phyloP scores from a whole-genome alignment of 768 basidiomycete genomes.

The Flagelloscypha sp. region DNA sequence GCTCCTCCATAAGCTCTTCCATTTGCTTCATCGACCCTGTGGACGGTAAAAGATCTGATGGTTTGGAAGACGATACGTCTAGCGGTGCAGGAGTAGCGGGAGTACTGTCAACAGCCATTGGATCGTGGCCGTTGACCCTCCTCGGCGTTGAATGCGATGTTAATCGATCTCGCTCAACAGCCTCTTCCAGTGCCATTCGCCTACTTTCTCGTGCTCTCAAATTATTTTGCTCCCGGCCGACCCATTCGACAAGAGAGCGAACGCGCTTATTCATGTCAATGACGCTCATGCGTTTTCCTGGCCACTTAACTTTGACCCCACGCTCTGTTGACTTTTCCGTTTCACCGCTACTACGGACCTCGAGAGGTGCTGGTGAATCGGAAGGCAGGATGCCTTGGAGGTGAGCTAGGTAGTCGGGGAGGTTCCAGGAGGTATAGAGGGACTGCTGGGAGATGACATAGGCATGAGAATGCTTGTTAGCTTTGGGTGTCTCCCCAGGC shows the following conservation, averaged over 20 bases:
- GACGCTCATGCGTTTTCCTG: slow-evolving; percentile 90
- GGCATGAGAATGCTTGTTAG: slow-evolving; percentile 73
- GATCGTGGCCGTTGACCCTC: slow-evolving; percentile 1
- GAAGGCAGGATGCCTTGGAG: slow-evolving; percentile 78
- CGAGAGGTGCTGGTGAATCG: slow-evolving; percentile 63
- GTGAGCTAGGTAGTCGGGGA: slow-evolving; percentile 90
- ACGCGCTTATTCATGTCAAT: slow-evolving; percentile 97
- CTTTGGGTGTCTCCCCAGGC: slow-evolving; percentile 45
- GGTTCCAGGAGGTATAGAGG: slow-evolving; percentile 76
- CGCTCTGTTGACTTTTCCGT: slow-evolving; percentile 61
- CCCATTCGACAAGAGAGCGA: slow-evolving; percentile 84
- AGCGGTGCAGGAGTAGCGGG: too few species aligned
- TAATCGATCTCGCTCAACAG: slow-evolving; percentile 29
- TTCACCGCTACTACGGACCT: slow-evolving; percentile 52
- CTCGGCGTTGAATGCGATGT: slow-evolving; percentile 10
- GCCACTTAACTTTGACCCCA: slow-evolving; percentile 88
- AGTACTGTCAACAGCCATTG: not conserved
- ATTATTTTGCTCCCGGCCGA: slow-evolving; percentile 79
- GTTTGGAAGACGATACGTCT: not conserved
- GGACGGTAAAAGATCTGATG: slow-evolving; percentile 9
- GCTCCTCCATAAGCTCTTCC: slow-evolving; percentile 86
- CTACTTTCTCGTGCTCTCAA: slow-evolving; percentile 64
- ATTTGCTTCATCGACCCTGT: slow-evolving; percentile 66
- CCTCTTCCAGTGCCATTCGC: slow-evolving; percentile 56
- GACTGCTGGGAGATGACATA: slow-evolving; percentile 75